Evolutionary conservation across 2,329 filamentous ascomycete species (phyloP).

Genomic region (Trematosphaeria pertusa): DNA sequence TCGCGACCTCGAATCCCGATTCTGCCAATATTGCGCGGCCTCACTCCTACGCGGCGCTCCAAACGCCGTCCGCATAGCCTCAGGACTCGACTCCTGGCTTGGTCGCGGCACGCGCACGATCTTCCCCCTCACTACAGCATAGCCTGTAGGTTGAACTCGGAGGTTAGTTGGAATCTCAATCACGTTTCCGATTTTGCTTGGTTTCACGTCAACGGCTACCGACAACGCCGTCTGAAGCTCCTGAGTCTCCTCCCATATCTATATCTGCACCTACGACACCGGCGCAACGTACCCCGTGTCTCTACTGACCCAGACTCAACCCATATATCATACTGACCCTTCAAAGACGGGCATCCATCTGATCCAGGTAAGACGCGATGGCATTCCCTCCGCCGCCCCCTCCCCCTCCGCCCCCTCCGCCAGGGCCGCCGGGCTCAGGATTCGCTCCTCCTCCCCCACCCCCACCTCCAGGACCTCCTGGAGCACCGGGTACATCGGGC

Average conservation of each 20-base stretch:
- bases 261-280: conserved; percentile 1
- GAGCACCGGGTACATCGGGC: conserved; percentile 57
- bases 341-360: too few species aligned
- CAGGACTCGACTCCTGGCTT: conserved; percentile 28
- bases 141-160: conserved; percentile 10
- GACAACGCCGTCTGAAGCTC: not conserved
- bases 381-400: conserved; percentile 54
- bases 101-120: conserved; percentile 18
- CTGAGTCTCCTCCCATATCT: not conserved
- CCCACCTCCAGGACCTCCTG: conserved; percentile 54
- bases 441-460: conserved; percentile 65
- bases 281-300: not conserved
- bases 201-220: not conserved
- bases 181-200: not conserved
- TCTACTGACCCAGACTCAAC: conserved; percentile 1
- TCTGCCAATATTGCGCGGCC: conserved; percentile 7
- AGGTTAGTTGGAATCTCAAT: too few species aligned
- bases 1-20: conserved; percentile 3
- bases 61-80: conserved; percentile 39
- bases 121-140: conserved; percentile 13
- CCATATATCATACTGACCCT: too few species aligned
- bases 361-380: conserved; percentile 29
- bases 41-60: conserved; percentile 23
- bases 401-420: conserved; percentile 28
- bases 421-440: conserved; percentile 32